Evolutionary conservation across 495 filamentous ascomycete genomes (phyloP), one percentile per base, ranked within the genome.

Genomic region (Cladorrhinum samala): DNA sequence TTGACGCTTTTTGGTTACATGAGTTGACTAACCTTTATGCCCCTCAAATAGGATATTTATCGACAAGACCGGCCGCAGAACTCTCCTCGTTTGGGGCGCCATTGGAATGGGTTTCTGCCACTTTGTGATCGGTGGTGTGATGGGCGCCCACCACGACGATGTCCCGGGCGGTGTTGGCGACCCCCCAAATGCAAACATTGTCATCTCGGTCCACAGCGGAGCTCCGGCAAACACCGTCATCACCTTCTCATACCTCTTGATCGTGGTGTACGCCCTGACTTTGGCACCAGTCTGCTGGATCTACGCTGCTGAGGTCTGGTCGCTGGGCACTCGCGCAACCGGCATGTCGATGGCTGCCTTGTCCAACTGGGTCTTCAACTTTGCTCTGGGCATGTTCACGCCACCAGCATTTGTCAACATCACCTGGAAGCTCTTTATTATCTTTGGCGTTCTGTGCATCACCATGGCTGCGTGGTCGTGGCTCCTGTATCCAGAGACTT

Each of bases 291-390:
- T 83, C 1, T 85, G 75, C 54, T 89, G 86, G 86, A 77, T 89
- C 52, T 89, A 91, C 67, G 81, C 84, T 0, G 78, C 86, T 17
- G 86, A 91, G 70, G 81, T 89, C 2, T 89, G 84, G 78, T 83
- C 83, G 0, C 74, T 89, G 9, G 84, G 86, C 60, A 88, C 84
- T 14, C 81, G 87, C 16, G 86, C 84, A 13, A 84, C 79, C 27
- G 86, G 85, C 13, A 86, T 88, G 72, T 80, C 77, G 18, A 69
- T 88, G 19, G 80, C 84, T 0, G 79, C 84, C 0, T 73, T 83
- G 20, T 80, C 79, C 2, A 89, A 91, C 68, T 88, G 85, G 85
- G 74, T 86, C 14, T 89, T 87, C 75, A 88, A 87, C 72, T 87
- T 87, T 58, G 85, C 84, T 0, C 66, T 89, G 3, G 84, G 81